phyloP scores from a whole-genome alignment of 306 rosid genomes.

The Citrullus colocynthis region DNA sequence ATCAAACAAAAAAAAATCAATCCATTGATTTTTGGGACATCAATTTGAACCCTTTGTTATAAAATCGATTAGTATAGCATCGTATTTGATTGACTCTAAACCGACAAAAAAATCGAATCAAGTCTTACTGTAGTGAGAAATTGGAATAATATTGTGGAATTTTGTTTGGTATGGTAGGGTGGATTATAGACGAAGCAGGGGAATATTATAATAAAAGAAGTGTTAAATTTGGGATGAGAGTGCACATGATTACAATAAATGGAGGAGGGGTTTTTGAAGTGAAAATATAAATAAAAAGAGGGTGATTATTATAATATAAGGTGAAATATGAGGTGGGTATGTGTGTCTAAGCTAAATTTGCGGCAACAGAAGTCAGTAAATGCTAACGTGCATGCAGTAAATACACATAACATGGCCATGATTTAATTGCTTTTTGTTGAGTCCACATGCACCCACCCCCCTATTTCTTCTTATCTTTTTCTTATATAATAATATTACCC shows the following conservation, averaged over 20 bases:
- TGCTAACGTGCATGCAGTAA: slow-evolving; percentile 15
- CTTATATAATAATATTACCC: neutral
- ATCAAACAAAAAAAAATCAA: too few relatives aligned
- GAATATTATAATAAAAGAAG: neutral
- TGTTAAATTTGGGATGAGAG: neutral
- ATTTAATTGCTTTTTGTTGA: slow-evolving; percentile 30
- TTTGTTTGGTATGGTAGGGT: too few relatives aligned
- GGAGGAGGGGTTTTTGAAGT: neutral
- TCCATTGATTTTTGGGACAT: too few relatives aligned
- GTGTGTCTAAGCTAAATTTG: slow-evolving; percentile 9
- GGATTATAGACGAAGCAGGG: too few relatives aligned
- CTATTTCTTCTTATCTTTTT: neutral
- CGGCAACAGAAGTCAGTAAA: slow-evolving; percentile 6
- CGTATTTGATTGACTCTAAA: too few relatives aligned
- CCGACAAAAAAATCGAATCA: too few relatives aligned
- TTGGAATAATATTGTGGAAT: too few relatives aligned
- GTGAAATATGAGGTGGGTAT: slow-evolving; percentile 3
- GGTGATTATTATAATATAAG: slow-evolving; percentile 12
- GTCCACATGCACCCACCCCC: slow-evolving; percentile 25
- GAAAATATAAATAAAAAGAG: neutral
- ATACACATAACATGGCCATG: slow-evolving; percentile 23
- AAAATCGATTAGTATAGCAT: too few relatives aligned
- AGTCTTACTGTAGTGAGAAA: too few relatives aligned
- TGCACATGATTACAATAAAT: slow-evolving; percentile 37
- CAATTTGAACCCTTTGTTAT: too few relatives aligned